These are phyloP conservation scores for Reticulascus tulasneorum DNA, from an alignment of 2,329 filamentous ascomycete species.

Conservation along the genomic window DNA sequence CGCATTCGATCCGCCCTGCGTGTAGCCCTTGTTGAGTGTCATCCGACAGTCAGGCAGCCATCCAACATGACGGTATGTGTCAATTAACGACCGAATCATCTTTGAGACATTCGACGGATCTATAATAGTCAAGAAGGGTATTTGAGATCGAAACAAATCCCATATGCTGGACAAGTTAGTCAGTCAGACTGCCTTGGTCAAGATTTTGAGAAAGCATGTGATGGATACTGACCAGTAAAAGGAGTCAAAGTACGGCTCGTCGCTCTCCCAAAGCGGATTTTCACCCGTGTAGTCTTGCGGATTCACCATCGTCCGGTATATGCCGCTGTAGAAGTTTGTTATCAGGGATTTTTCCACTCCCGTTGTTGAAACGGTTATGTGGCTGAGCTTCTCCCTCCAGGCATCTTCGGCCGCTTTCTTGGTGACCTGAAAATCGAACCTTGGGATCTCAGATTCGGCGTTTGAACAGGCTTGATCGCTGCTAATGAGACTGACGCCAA, in stretches of 20 bases:
- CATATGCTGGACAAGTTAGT: slow-evolving; percentile 56
- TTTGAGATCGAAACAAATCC: slow-evolving; percentile 67
- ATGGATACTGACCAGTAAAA: slow-evolving; percentile 78
- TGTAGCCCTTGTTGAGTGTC: slow-evolving; percentile 70
- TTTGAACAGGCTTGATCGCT: slow-evolving; percentile 62
- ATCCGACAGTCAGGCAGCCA: slow-evolving; percentile 74
- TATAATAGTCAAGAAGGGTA: slow-evolving; percentile 64
- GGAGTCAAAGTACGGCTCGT: slow-evolving; percentile 70
- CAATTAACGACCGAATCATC: slow-evolving; percentile 68
- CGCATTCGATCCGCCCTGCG: slow-evolving; percentile 72
- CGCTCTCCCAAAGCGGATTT: slow-evolving; percentile 62
- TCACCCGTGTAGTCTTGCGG: slow-evolving; percentile 73
- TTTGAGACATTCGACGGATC: slow-evolving; percentile 60
- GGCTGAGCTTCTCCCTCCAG: slow-evolving; percentile 60
- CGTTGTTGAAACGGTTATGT: slow-evolving; percentile 49
- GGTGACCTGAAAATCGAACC: slow-evolving; percentile 58
- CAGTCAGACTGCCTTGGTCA: slow-evolving; percentile 10
- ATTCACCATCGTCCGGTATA: slow-evolving; percentile 69
- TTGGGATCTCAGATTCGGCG: slow-evolving; percentile 65
- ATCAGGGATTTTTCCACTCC: slow-evolving; percentile 51
- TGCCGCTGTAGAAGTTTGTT: slow-evolving; percentile 65
- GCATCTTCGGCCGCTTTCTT: slow-evolving; percentile 47
- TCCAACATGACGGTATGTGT: slow-evolving; percentile 66
- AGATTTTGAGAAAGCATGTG: slow-evolving; percentile 12
- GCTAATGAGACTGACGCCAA: slow-evolving; percentile 68